phyloP scores from a whole-genome alignment of 441 rosid genomes.

The Pelargonium fulgidum region DNA sequence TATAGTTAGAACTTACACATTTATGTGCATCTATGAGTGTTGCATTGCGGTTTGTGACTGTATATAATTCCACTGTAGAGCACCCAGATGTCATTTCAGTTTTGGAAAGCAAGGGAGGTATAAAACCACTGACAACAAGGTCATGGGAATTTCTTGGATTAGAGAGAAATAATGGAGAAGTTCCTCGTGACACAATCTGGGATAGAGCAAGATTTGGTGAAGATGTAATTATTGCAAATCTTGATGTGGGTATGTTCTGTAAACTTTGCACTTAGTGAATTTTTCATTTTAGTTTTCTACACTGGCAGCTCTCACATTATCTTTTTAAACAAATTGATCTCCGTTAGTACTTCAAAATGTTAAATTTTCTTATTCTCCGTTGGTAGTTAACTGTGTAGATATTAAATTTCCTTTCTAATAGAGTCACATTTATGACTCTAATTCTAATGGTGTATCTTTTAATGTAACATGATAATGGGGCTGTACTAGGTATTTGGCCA shows the following conservation, averaged over 20 bases:
- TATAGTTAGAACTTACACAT: not conserved
- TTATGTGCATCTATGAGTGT: too few species aligned
- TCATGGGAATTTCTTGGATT: conserved; percentile 66
- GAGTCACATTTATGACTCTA: not conserved
- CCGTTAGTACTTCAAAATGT: too few species aligned
- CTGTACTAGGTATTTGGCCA: not conserved
- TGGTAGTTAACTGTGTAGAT: too few species aligned
- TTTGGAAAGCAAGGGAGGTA: conserved; percentile 44
- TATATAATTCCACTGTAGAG: conserved; percentile 23
- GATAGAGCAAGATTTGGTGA: conserved; percentile 50
- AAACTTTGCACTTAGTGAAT: not conserved
- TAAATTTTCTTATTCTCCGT: too few species aligned
- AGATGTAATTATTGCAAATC: conserved; percentile 59
- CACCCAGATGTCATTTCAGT: conserved; percentile 61
- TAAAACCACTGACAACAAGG: conserved; percentile 52
- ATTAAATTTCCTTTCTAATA: not conserved
- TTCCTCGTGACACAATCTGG: conserved; percentile 44
- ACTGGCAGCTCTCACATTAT: too few species aligned
- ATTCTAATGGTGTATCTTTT: not conserved
- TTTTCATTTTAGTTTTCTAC: too few species aligned
- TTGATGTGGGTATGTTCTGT: conserved; percentile 47
- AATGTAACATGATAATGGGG: not conserved
- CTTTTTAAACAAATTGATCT: not conserved
- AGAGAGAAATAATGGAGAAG: conserved; percentile 30
- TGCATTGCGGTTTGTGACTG: too few species aligned